Conservation (phyloP, 2,329 filamentous ascomycete genomes). For the Pseudogymnoascus sp. region DNA sequence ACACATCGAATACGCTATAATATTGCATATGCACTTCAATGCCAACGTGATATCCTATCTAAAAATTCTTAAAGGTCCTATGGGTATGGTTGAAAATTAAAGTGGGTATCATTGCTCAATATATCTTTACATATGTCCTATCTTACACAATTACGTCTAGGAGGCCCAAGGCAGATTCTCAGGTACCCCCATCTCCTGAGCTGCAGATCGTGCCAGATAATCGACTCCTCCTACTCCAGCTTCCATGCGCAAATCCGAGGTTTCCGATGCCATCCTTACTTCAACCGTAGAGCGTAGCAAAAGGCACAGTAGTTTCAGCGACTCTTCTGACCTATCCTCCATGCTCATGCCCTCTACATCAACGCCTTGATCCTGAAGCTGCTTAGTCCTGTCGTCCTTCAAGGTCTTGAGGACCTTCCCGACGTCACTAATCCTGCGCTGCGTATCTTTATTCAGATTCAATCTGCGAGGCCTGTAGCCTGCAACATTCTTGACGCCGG, state of each 20-base stretch:
- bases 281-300: slow-evolving; percentile 22
- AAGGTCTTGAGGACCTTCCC: slow-evolving; percentile 36
- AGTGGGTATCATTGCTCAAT: slow-evolving; percentile 4
- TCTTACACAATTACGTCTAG: slow-evolving; percentile 12
- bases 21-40: background rate
- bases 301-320: slow-evolving; percentile 21
- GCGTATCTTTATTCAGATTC: slow-evolving; percentile 31
- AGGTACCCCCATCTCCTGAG: slow-evolving; percentile 21
- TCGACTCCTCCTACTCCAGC: slow-evolving; percentile 1
- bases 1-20: background rate
- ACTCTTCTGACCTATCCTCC: slow-evolving; percentile 24
- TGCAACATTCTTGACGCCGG: slow-evolving; percentile 26
- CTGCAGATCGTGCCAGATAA: slow-evolving; percentile 12
- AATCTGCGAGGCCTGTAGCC: slow-evolving; percentile 28
- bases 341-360: slow-evolving; percentile 21
- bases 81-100: background rate
- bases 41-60: background rate
- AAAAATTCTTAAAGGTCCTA: background rate
- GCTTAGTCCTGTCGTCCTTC: slow-evolving; percentile 24
- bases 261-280: slow-evolving; percentile 11
- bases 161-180: slow-evolving; percentile 16
- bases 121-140: background rate
- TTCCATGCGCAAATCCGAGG: slow-evolving; percentile 1
- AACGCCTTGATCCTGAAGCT: slow-evolving; percentile 21
- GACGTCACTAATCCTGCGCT: slow-evolving; percentile 36